Conservation (phyloP, 1,284 basidiomycete genomes). For the Schizophyllum amplum region DNA sequence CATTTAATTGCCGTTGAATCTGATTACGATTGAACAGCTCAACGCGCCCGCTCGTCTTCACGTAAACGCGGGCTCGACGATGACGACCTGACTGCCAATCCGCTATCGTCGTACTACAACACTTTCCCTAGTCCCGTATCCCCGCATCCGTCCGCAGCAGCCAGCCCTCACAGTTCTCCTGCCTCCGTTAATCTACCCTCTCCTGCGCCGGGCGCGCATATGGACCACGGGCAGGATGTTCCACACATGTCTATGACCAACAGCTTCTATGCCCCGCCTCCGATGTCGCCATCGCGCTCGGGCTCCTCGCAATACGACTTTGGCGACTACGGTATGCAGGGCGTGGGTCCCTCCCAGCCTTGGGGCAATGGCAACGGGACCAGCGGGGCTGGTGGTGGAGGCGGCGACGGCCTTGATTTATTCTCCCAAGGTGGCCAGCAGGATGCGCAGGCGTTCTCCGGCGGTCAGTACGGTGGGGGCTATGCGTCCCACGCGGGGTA, state of each 20-base stretch:
- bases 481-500: conserved; percentile 1
- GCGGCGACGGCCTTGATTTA: conserved; percentile 27
- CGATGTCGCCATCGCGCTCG: conserved; percentile 32
- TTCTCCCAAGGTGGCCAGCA: conserved; percentile 22
- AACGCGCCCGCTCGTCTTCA: conserved; percentile 65
- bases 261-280: conserved; percentile 33
- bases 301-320: conserved; percentile 36
- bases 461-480: conserved; percentile 4
- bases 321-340: conserved; percentile 41
- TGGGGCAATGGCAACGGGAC: conserved; percentile 24
- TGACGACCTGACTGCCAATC: conserved; percentile 32
- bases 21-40: conserved; percentile 30
- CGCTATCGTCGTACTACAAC: conserved; percentile 34
- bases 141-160: conserved; percentile 23
- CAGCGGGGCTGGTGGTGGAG: conserved; percentile 15
- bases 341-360: conserved; percentile 35
- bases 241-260: conserved; percentile 31
- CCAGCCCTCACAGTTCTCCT: conserved; percentile 66
- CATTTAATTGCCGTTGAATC: conserved; percentile 5
- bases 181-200: conserved; percentile 65
- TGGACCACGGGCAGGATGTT: conserved; percentile 31
- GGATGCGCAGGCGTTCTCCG: conserved; percentile 16
- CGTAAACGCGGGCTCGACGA: conserved; percentile 66
- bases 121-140: conserved; percentile 44
- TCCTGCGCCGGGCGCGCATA: conserved; percentile 41